Base-by-base conservation (phyloP, 208 protist genomes). In the Cochliopodium minus region DNA sequence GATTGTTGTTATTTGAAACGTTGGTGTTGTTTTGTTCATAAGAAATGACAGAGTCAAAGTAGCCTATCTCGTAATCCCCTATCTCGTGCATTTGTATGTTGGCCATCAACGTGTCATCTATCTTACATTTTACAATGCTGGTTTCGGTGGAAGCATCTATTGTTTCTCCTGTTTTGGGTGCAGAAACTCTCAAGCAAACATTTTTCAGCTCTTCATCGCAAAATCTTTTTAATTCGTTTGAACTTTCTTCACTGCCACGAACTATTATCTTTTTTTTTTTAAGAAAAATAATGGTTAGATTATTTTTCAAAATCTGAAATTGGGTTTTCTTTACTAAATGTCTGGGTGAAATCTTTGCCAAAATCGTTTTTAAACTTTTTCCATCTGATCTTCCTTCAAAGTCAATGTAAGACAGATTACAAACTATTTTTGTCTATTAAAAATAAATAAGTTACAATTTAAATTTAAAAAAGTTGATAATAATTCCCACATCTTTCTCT, bases 311-410 rank as follows among this genome's bases (percentile, higher is more conserved):
- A n/a, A n/a, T n/a, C n/a, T n/a, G n/a, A n/a, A n/a, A n/a, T n/a
- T n/a, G n/a, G n/a, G n/a, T n/a, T n/a, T n/a, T n/a, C n/a, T n/a
- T n/a, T n/a, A n/a, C n/a, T 43, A 55, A n/a, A 22, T 55, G 38
- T 55, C 50, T 42, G 32, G 50, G 50, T 1, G 25, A 32, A 10
- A 55, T 28, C 15, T 39, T 15, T 32, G 15, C 3, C 22, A 55
- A 23, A 55, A 55, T 55, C 6, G 38, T 55, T 20, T 42, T 39
- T 15, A 55, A 22, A 6, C 10, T 10, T 5, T 32, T 9, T 17
- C 7, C 1, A 11, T 36, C 17, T 1, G 50, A 38, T 55, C 50
- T 39, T 43, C 50, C 50, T 42, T 55, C 50, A 55, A 42, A 55
- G 9, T 55, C 34, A 32, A 55, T 43, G 30, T 33, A 42, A 2